These are phyloP conservation scores for Pyrrhoderma lamaoense DNA, from an alignment of 1,284 basidiomycete genomes.

Conservation along the genomic window DNA sequence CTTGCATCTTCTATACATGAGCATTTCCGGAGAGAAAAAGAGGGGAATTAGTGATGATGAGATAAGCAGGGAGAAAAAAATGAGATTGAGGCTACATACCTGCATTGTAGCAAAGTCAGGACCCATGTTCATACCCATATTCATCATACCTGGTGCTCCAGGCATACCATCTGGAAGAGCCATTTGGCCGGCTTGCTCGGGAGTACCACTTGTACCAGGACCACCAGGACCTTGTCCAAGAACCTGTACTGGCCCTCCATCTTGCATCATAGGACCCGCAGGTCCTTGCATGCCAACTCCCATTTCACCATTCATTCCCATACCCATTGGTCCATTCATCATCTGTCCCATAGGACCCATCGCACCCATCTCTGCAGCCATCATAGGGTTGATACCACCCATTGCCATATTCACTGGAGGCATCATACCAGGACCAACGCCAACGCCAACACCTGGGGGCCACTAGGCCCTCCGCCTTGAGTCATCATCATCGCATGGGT, in stretches of 20 bases:
- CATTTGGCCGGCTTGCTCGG: constrained; percentile 18
- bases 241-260: constrained; percentile 22
- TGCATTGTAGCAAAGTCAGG: constrained; percentile 36
- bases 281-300: constrained; percentile 40
- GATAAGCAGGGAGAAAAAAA: not conserved
- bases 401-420: constrained; percentile 31
- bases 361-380: constrained; percentile 36
- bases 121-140: constrained; percentile 27
- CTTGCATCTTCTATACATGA: constrained; percentile 21
- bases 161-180: constrained; percentile 18
- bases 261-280: constrained; percentile 21
- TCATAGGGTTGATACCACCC: constrained; percentile 38
- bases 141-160: constrained; percentile 24
- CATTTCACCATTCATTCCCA: constrained; percentile 48
- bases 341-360: constrained; percentile 33
- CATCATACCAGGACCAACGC: constrained; percentile 45
- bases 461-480: constrained; percentile 31
- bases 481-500: constrained; percentile 65
- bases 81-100: constrained; percentile 33
- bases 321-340: constrained; percentile 36
- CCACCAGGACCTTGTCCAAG: constrained; percentile 9
- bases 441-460: constrained; percentile 33
- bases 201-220: constrained; percentile 9
- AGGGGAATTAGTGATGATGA: too few species aligned
- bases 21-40: too few species aligned